phyloP scores from a whole-genome alignment of 768 basidiomycete genomes.

The Floccularia luteovirens region DNA sequence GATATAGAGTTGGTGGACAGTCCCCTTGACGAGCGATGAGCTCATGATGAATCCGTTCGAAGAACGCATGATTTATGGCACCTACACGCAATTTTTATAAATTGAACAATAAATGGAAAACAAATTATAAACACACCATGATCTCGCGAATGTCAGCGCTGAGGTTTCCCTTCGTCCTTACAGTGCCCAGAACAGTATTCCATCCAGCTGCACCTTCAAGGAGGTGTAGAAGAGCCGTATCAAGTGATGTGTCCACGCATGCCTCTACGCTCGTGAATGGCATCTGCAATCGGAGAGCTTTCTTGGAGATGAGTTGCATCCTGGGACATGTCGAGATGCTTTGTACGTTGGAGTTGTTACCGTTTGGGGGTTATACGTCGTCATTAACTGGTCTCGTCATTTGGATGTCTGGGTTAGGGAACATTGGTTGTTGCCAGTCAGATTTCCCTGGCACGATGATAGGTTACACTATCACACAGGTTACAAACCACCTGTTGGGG shows the following conservation, averaged over 20 bases:
- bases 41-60: conserved; percentile 54
- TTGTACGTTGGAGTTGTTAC: no score
- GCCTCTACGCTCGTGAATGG: conserved; percentile 40
- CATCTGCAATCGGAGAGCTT: conserved; percentile 35
- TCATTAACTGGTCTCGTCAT: no score
- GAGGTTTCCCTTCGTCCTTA: conserved; percentile 38
- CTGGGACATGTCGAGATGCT: conserved; percentile 33
- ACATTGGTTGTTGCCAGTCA: no score
- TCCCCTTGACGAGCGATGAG: conserved; percentile 39
- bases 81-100: conserved; percentile 41
- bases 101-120: not conserved
- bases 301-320: conserved; percentile 35
- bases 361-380: no score
- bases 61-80: conserved; percentile 40
- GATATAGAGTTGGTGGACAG: conserved; percentile 43
- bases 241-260: conserved; percentile 39
- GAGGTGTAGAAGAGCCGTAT: conserved; percentile 40
- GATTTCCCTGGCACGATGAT: no score
- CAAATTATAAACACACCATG: conserved; percentile 26
- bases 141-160: conserved; percentile 42
- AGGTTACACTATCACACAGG: no score
- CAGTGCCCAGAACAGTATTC: conserved; percentile 40
- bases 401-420: no score
- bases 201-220: conserved; percentile 42
- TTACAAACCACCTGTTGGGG: no score